Base-by-base conservation (phyloP, 495 filamentous ascomycete species). In the Cryomyces minteri region DNA sequence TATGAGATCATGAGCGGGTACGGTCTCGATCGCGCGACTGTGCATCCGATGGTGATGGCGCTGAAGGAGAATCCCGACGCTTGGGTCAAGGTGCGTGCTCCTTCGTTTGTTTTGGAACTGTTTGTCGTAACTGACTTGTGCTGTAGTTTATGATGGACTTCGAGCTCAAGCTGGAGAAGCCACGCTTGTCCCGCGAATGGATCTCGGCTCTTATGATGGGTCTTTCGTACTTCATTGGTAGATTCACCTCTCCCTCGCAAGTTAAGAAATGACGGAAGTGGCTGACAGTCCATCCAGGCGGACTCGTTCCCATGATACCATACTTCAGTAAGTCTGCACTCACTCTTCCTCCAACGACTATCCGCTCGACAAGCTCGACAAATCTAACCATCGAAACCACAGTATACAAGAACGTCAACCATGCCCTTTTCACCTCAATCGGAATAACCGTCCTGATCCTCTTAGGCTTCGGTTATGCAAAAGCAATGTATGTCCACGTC, bases 291-390 rank as follows among this genome's bases (percentile, higher is more conserved):
- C 18, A 25, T 25, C 2, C 18, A 25, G 18, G 73, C 40, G 73
- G 73, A 2, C 55, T 76, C 28, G 55, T 75, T 5, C 73, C 73
- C 0, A 68, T 76, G 68, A 60, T 72, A 34, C 73, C 73, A 2
- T 76, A 77, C 48, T 76, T 76, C 46, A 38, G 34, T 38, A 61
- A 60, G 33, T 48, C 60, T 67, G 52, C 41, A 61, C 12, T 52
- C 63, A 18, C 63, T 68, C 7, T 49, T 48, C 7, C 47, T 65
- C 31, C 2, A 25, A 25, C 18, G 18, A 1, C 18, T 25, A 25
- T 25, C 18, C 18, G 18, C 18, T 25, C 18, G 18, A 25, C 18
- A 25, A 25, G 18, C 18, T 1, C 18, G 18, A 25, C 1, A 25
- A 2, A 25, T 25, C 18, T 25, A 25, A 25, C 18, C 18, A 25